A percentile compares a stretch with the other conserved stretches of the same genome.
Evolutionary conservation across 163 green algal species (phyloP).

Genomic region (Prototheca stagnorum): DNA sequence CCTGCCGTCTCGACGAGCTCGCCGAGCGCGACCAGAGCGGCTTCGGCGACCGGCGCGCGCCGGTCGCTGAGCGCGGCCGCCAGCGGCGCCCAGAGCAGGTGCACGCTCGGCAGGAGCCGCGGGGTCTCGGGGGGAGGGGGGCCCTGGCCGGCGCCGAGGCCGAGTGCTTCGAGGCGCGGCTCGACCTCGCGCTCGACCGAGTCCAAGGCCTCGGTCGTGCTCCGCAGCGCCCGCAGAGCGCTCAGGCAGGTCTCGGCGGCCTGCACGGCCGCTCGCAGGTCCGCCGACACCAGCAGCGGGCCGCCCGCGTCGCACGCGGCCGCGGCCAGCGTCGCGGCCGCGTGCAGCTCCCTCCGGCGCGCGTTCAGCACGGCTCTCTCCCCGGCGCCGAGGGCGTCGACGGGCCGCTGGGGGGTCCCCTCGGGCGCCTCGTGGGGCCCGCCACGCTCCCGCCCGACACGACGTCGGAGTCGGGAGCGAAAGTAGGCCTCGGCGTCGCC

Average conservation of each 20-base stretch:
- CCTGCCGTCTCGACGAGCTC: conserved; percentile 23
- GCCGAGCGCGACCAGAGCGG: conserved; percentile 10
- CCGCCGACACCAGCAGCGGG: conserved; percentile 31
- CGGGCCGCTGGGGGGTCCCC: too few species aligned
- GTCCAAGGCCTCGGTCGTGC: conserved; percentile 11
- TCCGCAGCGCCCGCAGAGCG: conserved; percentile 8
- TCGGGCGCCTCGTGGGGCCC: not conserved
- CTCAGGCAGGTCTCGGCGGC: conserved; percentile 3
- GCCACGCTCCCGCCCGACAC: not conserved
- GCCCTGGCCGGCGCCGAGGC: conserved; percentile 1
- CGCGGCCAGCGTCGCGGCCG: conserved; percentile 29
- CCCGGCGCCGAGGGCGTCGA: conserved; percentile 4
- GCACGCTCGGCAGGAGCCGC: conserved; percentile 52
- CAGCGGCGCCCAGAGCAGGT: conserved; percentile 40
- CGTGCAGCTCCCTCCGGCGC: conserved; percentile 22
- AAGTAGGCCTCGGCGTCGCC: not conserved
- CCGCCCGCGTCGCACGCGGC: conserved; percentile 32
- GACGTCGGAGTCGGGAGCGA: not conserved
- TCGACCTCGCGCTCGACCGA: conserved; percentile 16
- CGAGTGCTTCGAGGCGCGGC: not conserved
- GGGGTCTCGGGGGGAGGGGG: conserved; percentile 11
- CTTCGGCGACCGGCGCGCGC: conserved; percentile 31
- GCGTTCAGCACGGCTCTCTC: conserved; percentile 24
- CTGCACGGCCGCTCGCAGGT: conserved; percentile 21
- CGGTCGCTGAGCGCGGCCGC: conserved; percentile 29